phyloP scores from a whole-genome alignment of 768 basidiomycete genomes.

The Leucocoprinus leucothites region DNA sequence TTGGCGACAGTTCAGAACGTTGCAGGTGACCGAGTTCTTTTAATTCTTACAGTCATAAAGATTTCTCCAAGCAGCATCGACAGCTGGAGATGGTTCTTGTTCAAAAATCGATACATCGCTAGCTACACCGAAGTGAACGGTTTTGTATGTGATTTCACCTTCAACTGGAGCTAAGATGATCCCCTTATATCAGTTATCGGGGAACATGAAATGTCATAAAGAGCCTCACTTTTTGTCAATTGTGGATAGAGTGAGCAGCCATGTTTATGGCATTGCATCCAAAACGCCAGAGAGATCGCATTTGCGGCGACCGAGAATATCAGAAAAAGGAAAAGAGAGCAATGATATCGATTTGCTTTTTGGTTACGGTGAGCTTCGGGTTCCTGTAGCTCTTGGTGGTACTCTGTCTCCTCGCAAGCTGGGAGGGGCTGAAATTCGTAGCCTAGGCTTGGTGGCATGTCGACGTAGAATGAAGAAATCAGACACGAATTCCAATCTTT shows the following conservation, averaged over 20 bases:
- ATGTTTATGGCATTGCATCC: not conserved
- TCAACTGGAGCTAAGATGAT: not conserved
- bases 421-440: too few relatives aligned
- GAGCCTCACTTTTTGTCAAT: slow-evolving; percentile 1
- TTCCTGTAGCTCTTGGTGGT: too few relatives aligned
- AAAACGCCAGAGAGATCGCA: not conserved
- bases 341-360: not conserved
- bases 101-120: not conserved
- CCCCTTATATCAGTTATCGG: not conserved
- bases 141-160: not conserved
- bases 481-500: too few relatives aligned
- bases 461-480: too few relatives aligned
- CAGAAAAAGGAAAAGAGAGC: not conserved
- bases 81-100: not conserved
- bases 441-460: too few relatives aligned
- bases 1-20: too few relatives aligned
- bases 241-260: slow-evolving; percentile 1
- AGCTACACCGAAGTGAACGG: not conserved
- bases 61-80: slow-evolving; percentile 3
- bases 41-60: slow-evolving; percentile 3
- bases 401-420: too few relatives aligned
- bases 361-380: too few relatives aligned
- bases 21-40: too few relatives aligned
- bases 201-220: not conserved
- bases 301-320: not conserved